phyloP scores from a whole-genome alignment of 257 asterid species.

The Gentiana straminea region DNA sequence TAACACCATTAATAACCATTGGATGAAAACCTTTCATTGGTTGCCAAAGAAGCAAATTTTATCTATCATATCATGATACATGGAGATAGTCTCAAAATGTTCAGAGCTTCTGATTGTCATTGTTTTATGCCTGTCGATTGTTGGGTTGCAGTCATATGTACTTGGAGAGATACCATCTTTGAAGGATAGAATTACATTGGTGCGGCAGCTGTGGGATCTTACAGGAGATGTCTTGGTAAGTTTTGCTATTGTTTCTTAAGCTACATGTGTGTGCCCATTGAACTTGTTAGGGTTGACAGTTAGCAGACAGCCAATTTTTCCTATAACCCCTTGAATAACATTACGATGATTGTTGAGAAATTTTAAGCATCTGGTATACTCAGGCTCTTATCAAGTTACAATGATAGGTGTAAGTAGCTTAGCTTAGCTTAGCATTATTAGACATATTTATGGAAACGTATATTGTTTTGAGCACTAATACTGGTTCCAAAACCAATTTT shows the following conservation, averaged over 20 bases:
- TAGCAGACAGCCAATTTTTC: not conserved
- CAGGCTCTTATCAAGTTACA: too few species aligned
- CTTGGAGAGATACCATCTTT: constrained; percentile 93
- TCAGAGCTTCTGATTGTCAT: not conserved
- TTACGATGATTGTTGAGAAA: too few species aligned
- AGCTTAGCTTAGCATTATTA: too few species aligned
- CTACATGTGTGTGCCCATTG: not conserved
- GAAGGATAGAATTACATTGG: constrained; percentile 78
- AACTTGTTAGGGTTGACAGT: not conserved
- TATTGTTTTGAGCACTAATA: not conserved
- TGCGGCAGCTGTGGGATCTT: constrained; percentile 94
- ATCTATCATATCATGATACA: too few species aligned
- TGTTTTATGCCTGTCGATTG: constrained; percentile 5
- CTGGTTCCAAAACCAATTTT: not conserved
- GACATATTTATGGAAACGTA: too few species aligned
- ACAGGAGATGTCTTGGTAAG: constrained; percentile 80
- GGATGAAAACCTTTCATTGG: too few species aligned
- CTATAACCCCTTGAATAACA: not conserved
- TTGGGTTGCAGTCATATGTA: constrained; percentile 69
- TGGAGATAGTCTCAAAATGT: too few species aligned
- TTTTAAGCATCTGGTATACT: too few species aligned
- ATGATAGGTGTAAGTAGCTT: too few species aligned
- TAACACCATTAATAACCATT: too few species aligned
- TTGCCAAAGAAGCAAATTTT: too few species aligned
- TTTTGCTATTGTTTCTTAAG: constrained; percentile 1